Percentiles rank a stretch among this genome's conserved stretches.
Evolutionary conservation across 106 monocot species (phyloP).

Genomic region (Allium sativum): DNA sequence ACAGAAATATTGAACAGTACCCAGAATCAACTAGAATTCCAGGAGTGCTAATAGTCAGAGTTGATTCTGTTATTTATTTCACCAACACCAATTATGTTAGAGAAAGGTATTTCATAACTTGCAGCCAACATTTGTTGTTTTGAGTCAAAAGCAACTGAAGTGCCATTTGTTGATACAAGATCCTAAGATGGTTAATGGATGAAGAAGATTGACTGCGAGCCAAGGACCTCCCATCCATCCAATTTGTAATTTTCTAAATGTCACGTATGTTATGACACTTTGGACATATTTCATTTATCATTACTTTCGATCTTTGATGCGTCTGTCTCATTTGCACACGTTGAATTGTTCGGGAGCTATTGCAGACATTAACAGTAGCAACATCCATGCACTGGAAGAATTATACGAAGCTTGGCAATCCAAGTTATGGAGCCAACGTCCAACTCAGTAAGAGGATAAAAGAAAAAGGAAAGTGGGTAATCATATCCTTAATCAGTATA

Average conservation of each 20-base stretch:
- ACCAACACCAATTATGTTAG: constrained; percentile 39
- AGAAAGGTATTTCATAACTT: constrained; percentile 20
- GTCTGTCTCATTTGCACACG: not conserved
- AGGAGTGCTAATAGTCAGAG: constrained; percentile 33
- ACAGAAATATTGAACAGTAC: constrained; percentile 41
- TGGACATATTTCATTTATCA: not conserved
- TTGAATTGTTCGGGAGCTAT: constrained; percentile 21
- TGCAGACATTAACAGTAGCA: constrained; percentile 44
- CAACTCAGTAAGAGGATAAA: too few relatives aligned
- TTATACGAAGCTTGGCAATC: constrained; percentile 21
- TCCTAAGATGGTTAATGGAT: constrained; percentile 52
- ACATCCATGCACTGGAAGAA: constrained; percentile 43
- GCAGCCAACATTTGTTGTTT: too few relatives aligned
- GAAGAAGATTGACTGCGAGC: constrained; percentile 33
- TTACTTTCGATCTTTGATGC: not conserved
- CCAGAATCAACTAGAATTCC: constrained; percentile 34
- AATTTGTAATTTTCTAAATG: constrained; percentile 48
- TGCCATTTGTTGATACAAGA: constrained; percentile 18
- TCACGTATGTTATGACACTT: constrained; percentile 38
- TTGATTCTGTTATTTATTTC: constrained; percentile 44
- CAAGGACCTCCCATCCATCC: constrained; percentile 16
- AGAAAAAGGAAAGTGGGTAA: too few relatives aligned
- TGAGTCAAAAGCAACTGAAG: too few relatives aligned
- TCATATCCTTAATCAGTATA: too few relatives aligned
- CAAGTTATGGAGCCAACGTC: too few relatives aligned